Conservation (phyloP, 192 early-diverging fungal species). For the Backusella australiensis region DNA sequence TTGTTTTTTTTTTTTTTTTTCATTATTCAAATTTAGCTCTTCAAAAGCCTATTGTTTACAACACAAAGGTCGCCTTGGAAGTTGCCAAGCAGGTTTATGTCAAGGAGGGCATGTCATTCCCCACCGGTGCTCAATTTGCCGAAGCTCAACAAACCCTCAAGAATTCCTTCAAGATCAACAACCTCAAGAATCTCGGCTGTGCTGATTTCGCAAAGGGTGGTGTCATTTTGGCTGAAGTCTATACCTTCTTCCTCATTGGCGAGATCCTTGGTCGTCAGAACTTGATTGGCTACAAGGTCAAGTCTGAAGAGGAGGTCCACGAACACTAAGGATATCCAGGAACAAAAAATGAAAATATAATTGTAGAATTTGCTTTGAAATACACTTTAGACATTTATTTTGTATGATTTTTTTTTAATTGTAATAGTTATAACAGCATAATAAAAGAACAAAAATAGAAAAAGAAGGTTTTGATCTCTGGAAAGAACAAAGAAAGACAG, state of each 20-base stretch:
- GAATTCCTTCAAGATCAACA: slow-evolving; percentile 39
- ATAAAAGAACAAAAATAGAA: not conserved
- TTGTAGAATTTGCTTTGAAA: not conserved
- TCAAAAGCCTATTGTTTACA: slow-evolving; percentile 48
- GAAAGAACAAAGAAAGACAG: not conserved
- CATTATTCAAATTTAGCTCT: slow-evolving; percentile 12
- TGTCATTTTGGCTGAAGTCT: slow-evolving; percentile 51
- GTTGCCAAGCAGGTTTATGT: slow-evolving; percentile 63
- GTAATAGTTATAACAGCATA: not conserved
- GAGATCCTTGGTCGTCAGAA: slow-evolving; percentile 65
- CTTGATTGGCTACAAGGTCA: slow-evolving; percentile 59
- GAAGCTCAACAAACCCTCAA: slow-evolving; percentile 44
- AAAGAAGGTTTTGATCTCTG: not conserved
- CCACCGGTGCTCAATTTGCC: slow-evolving; percentile 45
- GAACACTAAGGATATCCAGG: not conserved
- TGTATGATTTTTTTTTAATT: not conserved
- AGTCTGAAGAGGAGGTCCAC: slow-evolving; percentile 20
- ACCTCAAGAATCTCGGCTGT: slow-evolving; percentile 45
- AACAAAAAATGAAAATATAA: not conserved
- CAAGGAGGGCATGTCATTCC: slow-evolving; percentile 59
- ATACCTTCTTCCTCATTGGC: slow-evolving; percentile 61
- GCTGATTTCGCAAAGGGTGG: slow-evolving; percentile 48
- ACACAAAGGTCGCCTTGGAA: slow-evolving; percentile 55
- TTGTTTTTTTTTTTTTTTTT: too few species aligned
- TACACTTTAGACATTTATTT: not conserved